Percentiles rank a stretch among this genome's conserved stretches.
These are phyloP conservation scores for Protomyces pachydermus DNA, from an alignment of 1,139 yeast genomes.

Conservation along the genomic window DNA sequence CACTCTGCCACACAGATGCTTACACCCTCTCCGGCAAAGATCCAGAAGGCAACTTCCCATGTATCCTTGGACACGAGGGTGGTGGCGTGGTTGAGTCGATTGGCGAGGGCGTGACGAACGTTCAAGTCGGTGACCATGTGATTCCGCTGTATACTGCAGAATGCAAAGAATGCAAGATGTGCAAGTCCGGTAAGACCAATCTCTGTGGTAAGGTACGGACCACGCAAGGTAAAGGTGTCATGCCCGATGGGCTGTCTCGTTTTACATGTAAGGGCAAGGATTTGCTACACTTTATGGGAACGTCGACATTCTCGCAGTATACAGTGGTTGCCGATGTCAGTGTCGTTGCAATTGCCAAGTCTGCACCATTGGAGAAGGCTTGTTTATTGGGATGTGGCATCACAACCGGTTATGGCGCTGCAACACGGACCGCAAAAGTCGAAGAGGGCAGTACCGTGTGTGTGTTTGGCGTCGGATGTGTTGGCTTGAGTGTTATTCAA, in stretches of 20 bases:
- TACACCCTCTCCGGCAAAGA: conserved; percentile 90
- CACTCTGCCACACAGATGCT: conserved; percentile 98
- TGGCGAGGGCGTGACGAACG: conserved; percentile 87
- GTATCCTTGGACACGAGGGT: conserved; percentile 86
- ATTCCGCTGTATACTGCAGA: conserved; percentile 93
- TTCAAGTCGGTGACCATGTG: conserved; percentile 84
- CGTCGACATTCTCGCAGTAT: conserved; percentile 93
- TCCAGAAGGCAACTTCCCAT: conserved; percentile 96
- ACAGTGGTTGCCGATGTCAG: conserved; percentile 97
- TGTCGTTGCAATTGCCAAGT: conserved; percentile 83
- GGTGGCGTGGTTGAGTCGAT: conserved; percentile 91
- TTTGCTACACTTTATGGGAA: conserved; percentile 90
- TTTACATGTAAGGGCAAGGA: conserved; percentile 73
- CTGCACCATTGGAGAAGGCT: conserved; percentile 78
- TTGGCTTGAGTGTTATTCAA: conserved; percentile 90
- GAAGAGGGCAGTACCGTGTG: conserved; percentile 92
- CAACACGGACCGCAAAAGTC: conserved; percentile 87
- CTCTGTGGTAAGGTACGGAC: conserved; percentile 86
- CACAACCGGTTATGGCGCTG: conserved; percentile 98
- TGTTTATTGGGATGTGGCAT: conserved; percentile 97
- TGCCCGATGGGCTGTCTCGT: conserved; percentile 95
- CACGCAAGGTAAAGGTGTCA: conserved; percentile 83
- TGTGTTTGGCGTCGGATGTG: conserved; percentile 95
- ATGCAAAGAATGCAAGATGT: conserved; percentile 90
- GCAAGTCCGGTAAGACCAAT: conserved; percentile 92